Conservation (phyloP, 371 early-diverging fungal species). For the Rhizopus delemar region DNA sequence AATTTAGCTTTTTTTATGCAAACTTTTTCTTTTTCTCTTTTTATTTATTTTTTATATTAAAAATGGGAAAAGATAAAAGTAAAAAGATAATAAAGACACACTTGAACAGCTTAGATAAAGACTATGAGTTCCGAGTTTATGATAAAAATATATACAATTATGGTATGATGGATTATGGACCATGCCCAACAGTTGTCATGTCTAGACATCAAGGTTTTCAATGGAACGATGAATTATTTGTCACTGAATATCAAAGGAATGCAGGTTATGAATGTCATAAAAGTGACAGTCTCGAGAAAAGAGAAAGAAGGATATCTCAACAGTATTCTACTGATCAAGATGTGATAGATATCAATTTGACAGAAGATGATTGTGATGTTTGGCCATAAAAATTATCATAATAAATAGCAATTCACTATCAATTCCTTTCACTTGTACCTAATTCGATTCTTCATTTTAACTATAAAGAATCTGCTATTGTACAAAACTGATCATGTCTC, state of each 20-base stretch:
- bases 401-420: neutral
- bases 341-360: constrained; percentile 28
- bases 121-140: constrained; percentile 43
- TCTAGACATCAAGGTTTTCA: constrained; percentile 34
- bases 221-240: constrained; percentile 34
- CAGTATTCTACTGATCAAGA: constrained; percentile 3
- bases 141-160: constrained; percentile 18
- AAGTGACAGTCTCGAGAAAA: constrained; percentile 18
- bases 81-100: constrained; percentile 2
- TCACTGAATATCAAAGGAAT: constrained; percentile 20
- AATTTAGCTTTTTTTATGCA: neutral
- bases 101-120: constrained; percentile 14
- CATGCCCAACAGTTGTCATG: constrained; percentile 32
- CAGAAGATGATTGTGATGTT: constrained; percentile 30
- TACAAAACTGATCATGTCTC: no score
- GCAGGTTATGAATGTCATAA: constrained; percentile 32
- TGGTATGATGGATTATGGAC: constrained; percentile 16
- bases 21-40: neutral
- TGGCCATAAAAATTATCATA: constrained; percentile 21
- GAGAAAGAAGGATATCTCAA: constrained; percentile 9
- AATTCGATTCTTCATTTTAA: no score
- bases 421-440: no score
- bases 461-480: no score
- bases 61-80: neutral
- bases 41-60: neutral